A percentile compares a stretch with the other conserved stretches of the same genome.
Evolutionary conservation across 495 filamentous ascomycete species (phyloP).

Genomic region (Talaromyces stipitatus): DNA sequence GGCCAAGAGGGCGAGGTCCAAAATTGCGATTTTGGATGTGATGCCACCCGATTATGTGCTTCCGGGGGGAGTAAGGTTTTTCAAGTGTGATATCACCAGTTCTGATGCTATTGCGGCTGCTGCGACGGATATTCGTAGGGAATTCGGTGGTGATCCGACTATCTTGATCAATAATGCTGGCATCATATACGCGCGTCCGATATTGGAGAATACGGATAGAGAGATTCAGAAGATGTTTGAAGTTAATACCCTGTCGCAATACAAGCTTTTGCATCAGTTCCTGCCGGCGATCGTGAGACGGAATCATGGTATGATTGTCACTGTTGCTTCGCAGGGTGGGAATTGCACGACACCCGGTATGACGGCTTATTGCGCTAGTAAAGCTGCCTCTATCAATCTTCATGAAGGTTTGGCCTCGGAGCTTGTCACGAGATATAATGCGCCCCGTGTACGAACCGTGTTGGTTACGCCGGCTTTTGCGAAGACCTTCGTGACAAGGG

Average conservation of each 20-base stretch:
- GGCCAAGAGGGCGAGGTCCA: slow-evolving; percentile 44
- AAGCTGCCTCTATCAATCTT: slow-evolving; percentile 59
- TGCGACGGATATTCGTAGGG: slow-evolving; percentile 40
- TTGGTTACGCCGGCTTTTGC: slow-evolving; percentile 59
- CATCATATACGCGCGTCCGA: slow-evolving; percentile 49
- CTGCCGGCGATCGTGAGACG: slow-evolving; percentile 52
- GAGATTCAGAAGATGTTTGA: slow-evolving; percentile 60
- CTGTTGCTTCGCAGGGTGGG: slow-evolving; percentile 56
- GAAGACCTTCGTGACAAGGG: slow-evolving; percentile 52
- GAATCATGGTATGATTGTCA: slow-evolving; percentile 72
- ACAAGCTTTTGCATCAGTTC: slow-evolving; percentile 57
- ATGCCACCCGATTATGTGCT: slow-evolving; percentile 48
- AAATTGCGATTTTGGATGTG: slow-evolving; percentile 65
- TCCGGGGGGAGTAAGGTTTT: slow-evolving; percentile 48
- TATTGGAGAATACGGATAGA: slow-evolving; percentile 48
- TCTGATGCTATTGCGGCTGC: slow-evolving; percentile 36
- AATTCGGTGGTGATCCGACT: slow-evolving; percentile 52
- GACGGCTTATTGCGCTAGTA: slow-evolving; percentile 60
- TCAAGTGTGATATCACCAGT: slow-evolving; percentile 58
- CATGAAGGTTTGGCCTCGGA: slow-evolving; percentile 64
- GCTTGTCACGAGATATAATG: slow-evolving; percentile 52
- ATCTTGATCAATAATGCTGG: slow-evolving; percentile 74
- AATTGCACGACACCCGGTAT: slow-evolving; percentile 55
- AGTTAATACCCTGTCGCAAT: slow-evolving; percentile 65
- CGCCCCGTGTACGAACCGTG: slow-evolving; percentile 56